These are phyloP conservation scores for Podaxis pistillaris DNA, from an alignment of 768 basidiomycete species.

Conservation along the genomic window DNA sequence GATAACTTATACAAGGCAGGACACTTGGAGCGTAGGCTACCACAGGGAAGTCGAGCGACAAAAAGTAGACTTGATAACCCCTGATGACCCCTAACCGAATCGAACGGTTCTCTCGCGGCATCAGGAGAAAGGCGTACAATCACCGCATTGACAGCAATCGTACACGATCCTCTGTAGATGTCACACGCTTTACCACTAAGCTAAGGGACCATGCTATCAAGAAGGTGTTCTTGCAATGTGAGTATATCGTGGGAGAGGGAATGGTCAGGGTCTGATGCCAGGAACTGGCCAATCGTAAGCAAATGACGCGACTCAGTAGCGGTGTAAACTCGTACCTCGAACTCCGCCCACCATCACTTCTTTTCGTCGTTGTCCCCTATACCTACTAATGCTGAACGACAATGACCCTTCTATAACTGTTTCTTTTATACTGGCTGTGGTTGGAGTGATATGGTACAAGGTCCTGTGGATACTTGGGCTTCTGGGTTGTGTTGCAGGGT, in stretches of 20 bases:
- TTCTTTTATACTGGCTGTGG: constrained; percentile 25
- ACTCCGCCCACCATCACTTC: background rate
- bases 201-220: constrained; percentile 24
- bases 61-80: constrained; percentile 14
- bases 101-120: constrained; percentile 30
- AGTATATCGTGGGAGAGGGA: background rate
- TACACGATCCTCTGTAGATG: constrained; percentile 20
- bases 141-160: background rate
- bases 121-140: constrained; percentile 22
- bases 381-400: constrained; percentile 24
- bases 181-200: constrained; percentile 36
- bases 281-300: background rate
- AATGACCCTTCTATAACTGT: constrained; percentile 8
- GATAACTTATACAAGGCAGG: background rate
- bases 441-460: constrained; percentile 59
- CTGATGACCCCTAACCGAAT: constrained; percentile 31
- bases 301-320: background rate
- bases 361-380: constrained; percentile 1
- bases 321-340: background rate
- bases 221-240: background rate
- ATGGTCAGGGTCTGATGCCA: background rate
- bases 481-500: constrained; percentile 72
- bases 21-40: background rate
- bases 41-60: background rate
- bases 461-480: constrained; percentile 64